Evolutionary conservation across 2,329 filamentous ascomycete species (phyloP), one percentile per base, ranked within the genome.

Genomic region (Colletotrichum liriopes): DNA sequence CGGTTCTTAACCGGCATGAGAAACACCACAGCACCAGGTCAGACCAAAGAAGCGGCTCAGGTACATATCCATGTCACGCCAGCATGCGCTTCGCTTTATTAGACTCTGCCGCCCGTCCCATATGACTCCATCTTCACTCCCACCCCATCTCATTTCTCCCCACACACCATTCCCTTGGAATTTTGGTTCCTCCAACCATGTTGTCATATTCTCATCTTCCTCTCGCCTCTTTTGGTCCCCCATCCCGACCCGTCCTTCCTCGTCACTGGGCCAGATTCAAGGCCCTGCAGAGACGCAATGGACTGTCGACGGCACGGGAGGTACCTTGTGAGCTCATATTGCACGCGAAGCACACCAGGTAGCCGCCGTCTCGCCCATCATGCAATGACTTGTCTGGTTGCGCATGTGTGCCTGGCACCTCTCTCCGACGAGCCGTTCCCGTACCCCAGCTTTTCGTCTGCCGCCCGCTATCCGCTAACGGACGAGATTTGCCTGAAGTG

Each of bases 381-480:
- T 49, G 64, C 64, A 62, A 55, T 23, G 26, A 18, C 49, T 32
- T 52, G 49, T 16, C 26, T 60, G 14, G 9, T 32, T 47, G 63
- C n/a, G 47, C 32, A 47, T 54, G 18, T 43, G 66, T 70, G 23
- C 49, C 64, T 71, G 65, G 52, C 65, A 52, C 43, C 51, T 45
- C 55, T 56, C 56, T 32, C 64, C 52, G 56, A 54, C 45, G 66
- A 72, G 51, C 59, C 59, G 51, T 39, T 32, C 66, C 47, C 41
- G 23, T 61, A 65, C 60, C 70, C 70, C 60, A 49, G 66, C 66
- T 60, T 72, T 55, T 37, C 20, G 45, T 72, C 66, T 72, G 47
- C 70, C 70, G 60, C 67, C 66, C 70, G 70, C 60, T 56, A 72
- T 54, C 70, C 66, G 55, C 60, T 47, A 49, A 59, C 26, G 35